phyloP scores from a whole-genome alignment of 345 rosid genomes.

The Hibiscus mutabilis region DNA sequence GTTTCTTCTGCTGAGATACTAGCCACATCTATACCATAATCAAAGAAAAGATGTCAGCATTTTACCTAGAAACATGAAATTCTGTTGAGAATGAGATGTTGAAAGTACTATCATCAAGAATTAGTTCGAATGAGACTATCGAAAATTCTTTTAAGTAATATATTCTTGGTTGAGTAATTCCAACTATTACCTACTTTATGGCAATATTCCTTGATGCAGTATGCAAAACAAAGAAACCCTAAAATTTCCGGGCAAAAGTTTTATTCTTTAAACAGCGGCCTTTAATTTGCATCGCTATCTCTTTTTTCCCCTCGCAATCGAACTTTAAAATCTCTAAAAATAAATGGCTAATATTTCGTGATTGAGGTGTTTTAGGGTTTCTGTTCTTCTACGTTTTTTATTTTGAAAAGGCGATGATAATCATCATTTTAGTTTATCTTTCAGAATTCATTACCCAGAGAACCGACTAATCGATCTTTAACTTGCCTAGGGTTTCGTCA shows the following conservation, averaged over 20 bases:
- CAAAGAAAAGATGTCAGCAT: slow-evolving; percentile 12
- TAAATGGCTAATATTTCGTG: no score
- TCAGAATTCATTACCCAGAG: background rate
- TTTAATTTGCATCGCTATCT: no score
- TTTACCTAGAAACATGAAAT: background rate
- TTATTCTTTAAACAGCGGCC: no score
- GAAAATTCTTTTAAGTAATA: background rate
- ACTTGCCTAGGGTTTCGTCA: slow-evolving; percentile 35
- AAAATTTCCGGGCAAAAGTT: no score
- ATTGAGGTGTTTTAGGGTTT: slow-evolving; percentile 7
- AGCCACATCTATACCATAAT: slow-evolving; percentile 27
- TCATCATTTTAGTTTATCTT: slow-evolving; percentile 10
- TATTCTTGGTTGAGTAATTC: background rate
- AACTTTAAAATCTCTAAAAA: no score
- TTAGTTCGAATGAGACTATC: background rate
- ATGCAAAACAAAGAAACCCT: background rate
- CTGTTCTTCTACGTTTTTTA: background rate
- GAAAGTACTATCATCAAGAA: background rate
- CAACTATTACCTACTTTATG: background rate
- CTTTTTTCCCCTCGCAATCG: no score
- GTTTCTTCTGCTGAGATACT: slow-evolving; percentile 28
- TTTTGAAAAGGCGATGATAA: background rate
- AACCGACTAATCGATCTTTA: slow-evolving; percentile 15
- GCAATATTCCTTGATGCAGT: background rate
- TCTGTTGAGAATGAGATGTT: background rate